Evolutionary conservation across 1,284 basidiomycete species (phyloP).

Genomic region (Ustilago nuda): DNA sequence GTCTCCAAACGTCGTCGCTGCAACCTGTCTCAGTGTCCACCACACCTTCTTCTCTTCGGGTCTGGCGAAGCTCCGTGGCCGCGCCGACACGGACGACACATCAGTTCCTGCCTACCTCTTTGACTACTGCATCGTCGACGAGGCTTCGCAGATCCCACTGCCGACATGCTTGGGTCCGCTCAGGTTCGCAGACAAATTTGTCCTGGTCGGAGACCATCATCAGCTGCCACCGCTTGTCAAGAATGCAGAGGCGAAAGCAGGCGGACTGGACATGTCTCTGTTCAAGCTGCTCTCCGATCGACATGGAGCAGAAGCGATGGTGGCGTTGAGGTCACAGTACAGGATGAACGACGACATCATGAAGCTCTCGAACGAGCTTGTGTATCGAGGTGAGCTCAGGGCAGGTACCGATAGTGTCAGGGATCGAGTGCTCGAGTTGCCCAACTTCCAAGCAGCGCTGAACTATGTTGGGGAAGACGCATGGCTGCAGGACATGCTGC

Average conservation of each 20-base stretch:
- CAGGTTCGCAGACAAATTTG: constrained; percentile 87
- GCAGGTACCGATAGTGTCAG: constrained; percentile 83
- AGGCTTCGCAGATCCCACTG: constrained; percentile 96
- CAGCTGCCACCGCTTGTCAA: constrained; percentile 89
- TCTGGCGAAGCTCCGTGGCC: constrained; percentile 70
- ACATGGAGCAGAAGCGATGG: constrained; percentile 80
- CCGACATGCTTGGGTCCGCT: constrained; percentile 95
- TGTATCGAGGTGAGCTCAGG: constrained; percentile 82
- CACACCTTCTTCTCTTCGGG: constrained; percentile 79
- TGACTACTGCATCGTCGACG: constrained; percentile 98
- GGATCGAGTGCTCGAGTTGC: constrained; percentile 75
- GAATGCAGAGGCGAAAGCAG: constrained; percentile 79
- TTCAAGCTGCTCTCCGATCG: constrained; percentile 88
- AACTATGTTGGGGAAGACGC: neutral
- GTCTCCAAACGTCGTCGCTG: constrained; percentile 89
- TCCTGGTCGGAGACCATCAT: constrained; percentile 96
- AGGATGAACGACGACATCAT: constrained; percentile 98
- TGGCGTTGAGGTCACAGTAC: constrained; percentile 88
- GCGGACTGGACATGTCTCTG: constrained; percentile 87
- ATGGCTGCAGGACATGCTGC: constrained; percentile 77
- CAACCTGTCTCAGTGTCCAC: constrained; percentile 91
- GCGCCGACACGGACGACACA: constrained; percentile 6
- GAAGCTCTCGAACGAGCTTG: constrained; percentile 87
- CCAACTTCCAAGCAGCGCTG: constrained; percentile 65
- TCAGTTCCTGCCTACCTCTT: constrained; percentile 74